A percentile compares a stretch with the other conserved stretches of the same genome.
Evolutionary conservation across 768 basidiomycete species (phyloP).

Genomic region (Leccinum variicolor): DNA sequence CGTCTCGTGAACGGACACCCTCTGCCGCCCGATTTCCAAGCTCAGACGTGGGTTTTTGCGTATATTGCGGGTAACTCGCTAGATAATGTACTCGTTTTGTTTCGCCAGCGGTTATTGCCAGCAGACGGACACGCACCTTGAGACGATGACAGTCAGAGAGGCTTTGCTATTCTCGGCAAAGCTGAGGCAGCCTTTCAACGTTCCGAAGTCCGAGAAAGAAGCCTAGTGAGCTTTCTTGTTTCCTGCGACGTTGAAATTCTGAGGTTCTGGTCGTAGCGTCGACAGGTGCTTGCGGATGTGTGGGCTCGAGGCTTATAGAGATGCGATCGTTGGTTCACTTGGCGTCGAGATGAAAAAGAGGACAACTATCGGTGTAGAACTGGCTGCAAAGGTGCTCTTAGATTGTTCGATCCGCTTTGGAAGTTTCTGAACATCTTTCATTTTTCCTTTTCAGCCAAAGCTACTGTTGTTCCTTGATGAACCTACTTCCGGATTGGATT

Average conservation of each 20-base stretch:
- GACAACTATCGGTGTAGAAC: slow-evolving; percentile 82
- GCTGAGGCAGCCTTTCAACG: slow-evolving; percentile 67
- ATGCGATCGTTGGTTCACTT: slow-evolving; percentile 66
- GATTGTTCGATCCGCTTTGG: neutral
- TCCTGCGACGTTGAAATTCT: neutral
- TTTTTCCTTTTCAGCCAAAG: slow-evolving; percentile 48
- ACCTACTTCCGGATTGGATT: slow-evolving; percentile 85
- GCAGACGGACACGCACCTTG: slow-evolving; percentile 79
- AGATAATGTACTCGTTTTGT: neutral
- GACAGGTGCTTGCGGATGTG: slow-evolving; percentile 58
- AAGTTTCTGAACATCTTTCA: neutral
- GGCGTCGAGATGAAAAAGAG: slow-evolving; percentile 75
- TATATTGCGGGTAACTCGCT: too few relatives aligned
- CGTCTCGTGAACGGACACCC: slow-evolving; percentile 44
- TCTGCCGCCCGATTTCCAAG: slow-evolving; percentile 47
- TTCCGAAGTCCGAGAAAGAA: slow-evolving; percentile 69
- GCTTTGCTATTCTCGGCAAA: slow-evolving; percentile 77
- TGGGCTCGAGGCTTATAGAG: slow-evolving; percentile 60
- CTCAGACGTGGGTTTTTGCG: slow-evolving; percentile 45
- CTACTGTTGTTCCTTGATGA: slow-evolving; percentile 85
- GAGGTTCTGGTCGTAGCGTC: slow-evolving; percentile 36
- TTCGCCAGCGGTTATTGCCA: slow-evolving; percentile 72
- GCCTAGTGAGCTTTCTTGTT: slow-evolving; percentile 54
- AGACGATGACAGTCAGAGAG: slow-evolving; percentile 74
- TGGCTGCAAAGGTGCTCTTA: slow-evolving; percentile 62